Base-by-base conservation (phyloP, 1,284 basidiomycete species). In the Inonotus hispidus region DNA sequence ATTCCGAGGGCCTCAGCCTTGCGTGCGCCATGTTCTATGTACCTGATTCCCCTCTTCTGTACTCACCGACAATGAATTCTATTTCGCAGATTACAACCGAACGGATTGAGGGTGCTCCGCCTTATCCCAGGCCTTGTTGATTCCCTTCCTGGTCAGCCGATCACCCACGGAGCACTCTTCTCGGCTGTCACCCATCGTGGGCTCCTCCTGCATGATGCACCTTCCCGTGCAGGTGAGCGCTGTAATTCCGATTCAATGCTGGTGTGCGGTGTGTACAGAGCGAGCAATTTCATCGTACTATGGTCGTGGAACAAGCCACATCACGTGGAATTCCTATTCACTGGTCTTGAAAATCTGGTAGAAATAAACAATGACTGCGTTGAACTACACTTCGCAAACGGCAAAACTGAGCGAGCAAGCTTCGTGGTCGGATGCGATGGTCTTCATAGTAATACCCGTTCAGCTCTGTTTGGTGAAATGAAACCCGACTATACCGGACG, bases 401-500 rank as follows among this genome's bases (percentile, higher is more conserved):
- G 77, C n/a, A 61, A 64, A 29, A 70, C 62, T 35, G 76, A 73
- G 58, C 71, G 68, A 0, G 77, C 72, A 6, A 75, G 73, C 62
- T 76, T 79, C 60, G 71, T 79, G 10, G 70, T 79, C 5, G 79
- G 78, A 14, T 79, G 77, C 64, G 79, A 80, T 63, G 79, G 79
- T 7, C 67, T 80, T 62, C 79, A 80, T 63, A 78, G 77, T 61
- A 72, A 70, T 50, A 75, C 77, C 16, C 71, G 78, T 1, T 66
- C 64, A 25, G 68, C 69, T 14, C 67, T 80, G n/a, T 79, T 79
- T 60, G 78, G 78, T 1, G 66, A 73, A 60, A 72, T 76, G 63
- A 62, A 68, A 19, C 72, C 73, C 4, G 62, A 69, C 19, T 80
- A 73, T 62, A 77, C 76, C 3, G 78, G 77, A 0, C 64, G 78